phyloP scores from a whole-genome alignment of 1,284 basidiomycete species.

The Cronartium quercuum region DNA sequence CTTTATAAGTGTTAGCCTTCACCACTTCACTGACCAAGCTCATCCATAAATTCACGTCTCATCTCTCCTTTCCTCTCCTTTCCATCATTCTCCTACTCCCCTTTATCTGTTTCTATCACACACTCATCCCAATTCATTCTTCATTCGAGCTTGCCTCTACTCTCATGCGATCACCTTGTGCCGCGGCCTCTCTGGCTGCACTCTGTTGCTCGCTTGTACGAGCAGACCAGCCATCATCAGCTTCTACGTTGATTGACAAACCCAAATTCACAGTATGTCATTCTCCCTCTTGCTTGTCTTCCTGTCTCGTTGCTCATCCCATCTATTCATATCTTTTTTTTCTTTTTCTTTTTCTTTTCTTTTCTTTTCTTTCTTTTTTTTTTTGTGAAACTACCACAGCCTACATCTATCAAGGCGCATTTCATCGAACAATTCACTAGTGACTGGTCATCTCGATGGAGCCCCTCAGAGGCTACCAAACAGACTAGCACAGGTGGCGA shows the following conservation, averaged over 20 bases:
- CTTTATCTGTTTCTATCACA: neutral
- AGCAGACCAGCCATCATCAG: constrained; percentile 6
- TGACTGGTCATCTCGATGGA: constrained; percentile 87
- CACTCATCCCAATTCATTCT: neutral
- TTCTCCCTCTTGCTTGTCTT: neutral
- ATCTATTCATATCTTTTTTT: neutral
- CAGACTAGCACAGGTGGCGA: constrained; percentile 79
- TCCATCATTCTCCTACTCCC: neutral
- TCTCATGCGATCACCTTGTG: constrained; percentile 21
- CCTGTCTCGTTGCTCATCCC: neutral
- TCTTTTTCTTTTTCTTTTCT: constrained; percentile 4
- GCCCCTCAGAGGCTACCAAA: constrained; percentile 92
- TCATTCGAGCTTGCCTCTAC: neutral
- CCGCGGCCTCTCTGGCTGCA: constrained; percentile 25
- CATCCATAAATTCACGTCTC: neutral
- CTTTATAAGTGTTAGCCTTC: neutral
- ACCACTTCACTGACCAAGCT: neutral
- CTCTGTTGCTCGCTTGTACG: constrained; percentile 14
- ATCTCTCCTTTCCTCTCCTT: neutral
- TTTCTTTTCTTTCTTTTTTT: neutral
- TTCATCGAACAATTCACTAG: constrained; percentile 97
- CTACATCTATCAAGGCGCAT: constrained; percentile 75
- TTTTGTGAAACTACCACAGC: constrained; percentile 52
- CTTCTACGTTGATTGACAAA: neutral
- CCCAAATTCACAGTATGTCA: constrained; percentile 29